These are phyloP conservation scores for Pseudoneurospora amorphoporcata DNA, from an alignment of 495 filamentous ascomycete genomes.

Conservation along the genomic window DNA sequence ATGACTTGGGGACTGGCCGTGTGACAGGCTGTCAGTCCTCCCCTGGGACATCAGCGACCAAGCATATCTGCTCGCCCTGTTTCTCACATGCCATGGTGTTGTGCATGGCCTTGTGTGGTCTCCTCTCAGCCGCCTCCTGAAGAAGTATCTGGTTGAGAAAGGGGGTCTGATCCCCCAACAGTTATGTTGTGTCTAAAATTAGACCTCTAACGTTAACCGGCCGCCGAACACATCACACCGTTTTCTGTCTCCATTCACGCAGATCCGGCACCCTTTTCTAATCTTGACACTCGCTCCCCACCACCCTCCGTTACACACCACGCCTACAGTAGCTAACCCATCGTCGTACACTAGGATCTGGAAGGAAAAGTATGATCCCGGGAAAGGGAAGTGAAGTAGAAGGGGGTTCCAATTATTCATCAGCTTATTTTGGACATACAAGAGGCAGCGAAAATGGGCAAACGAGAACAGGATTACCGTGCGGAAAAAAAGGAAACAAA, in stretches of 20 bases:
- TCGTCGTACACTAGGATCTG: conserved; percentile 59
- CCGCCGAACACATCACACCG: neutral
- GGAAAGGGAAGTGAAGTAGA: conserved; percentile 26
- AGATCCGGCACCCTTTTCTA: neutral
- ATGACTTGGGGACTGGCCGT: neutral
- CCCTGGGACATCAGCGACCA: neutral
- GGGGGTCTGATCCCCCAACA: neutral
- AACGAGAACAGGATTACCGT: neutral
- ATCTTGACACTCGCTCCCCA: neutral
- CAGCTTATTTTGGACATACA: neutral
- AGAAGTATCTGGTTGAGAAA: neutral
- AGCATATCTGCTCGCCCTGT: neutral
- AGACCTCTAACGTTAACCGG: neutral
- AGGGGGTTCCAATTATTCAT: neutral
- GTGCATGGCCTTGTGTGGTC: neutral
- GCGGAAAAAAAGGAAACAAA: neutral
- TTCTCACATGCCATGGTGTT: neutral
- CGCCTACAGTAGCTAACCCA: neutral
- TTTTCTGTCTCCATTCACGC: neutral
- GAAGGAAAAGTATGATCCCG: conserved; percentile 89
- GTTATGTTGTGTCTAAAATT: neutral
- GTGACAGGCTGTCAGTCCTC: neutral
- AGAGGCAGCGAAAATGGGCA: neutral
- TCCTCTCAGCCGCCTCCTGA: neutral
- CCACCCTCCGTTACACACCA: neutral